These are phyloP conservation scores for Daedaleopsis sinensis DNA, from an alignment of 768 basidiomycete species.

Conservation along the genomic window DNA sequence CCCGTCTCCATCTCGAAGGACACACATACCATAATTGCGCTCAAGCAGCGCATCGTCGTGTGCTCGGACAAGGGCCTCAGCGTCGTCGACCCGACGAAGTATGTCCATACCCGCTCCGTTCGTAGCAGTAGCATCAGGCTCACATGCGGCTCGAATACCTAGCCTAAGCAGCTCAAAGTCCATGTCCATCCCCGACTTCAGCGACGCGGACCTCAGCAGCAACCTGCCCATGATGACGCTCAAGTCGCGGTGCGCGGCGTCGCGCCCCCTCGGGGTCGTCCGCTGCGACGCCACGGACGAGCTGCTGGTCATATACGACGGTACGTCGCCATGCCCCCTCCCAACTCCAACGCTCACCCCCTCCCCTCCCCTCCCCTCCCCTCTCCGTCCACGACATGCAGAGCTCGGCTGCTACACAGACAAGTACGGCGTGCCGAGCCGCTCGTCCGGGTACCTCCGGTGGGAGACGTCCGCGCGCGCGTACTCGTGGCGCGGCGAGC, in stretches of 20 bases:
- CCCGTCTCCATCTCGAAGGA: constrained; percentile 74
- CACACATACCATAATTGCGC: constrained; percentile 57
- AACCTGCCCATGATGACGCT: constrained; percentile 50
- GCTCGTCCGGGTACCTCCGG: constrained; percentile 64
- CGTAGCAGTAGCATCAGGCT: constrained; percentile 18
- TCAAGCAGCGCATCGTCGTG: constrained; percentile 67
- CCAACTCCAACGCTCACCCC: not conserved
- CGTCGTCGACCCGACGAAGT: constrained; percentile 73
- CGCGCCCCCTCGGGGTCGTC: constrained; percentile 70
- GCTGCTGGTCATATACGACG: constrained; percentile 74
- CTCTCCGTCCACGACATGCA: constrained; percentile 30
- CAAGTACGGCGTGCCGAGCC: constrained; percentile 65
- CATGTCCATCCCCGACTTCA: constrained; percentile 63
- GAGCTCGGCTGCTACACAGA: constrained; percentile 80
- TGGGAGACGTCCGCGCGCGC: constrained; percentile 77
- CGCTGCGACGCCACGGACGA: constrained; percentile 52
- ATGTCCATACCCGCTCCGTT: constrained; percentile 24
- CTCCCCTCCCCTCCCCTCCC: not conserved
- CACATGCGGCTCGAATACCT: constrained; percentile 40
- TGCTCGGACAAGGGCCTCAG: constrained; percentile 66
- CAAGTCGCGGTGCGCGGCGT: constrained; percentile 57
- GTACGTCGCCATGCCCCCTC: constrained; percentile 42
- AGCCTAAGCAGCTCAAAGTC: constrained; percentile 28
- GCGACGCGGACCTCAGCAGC: constrained; percentile 34
- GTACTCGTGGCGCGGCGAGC: constrained; percentile 60